These are phyloP conservation scores for Talaromyces sp. DNA, from an alignment of 2,329 filamentous ascomycete genomes.

Conservation along the genomic window DNA sequence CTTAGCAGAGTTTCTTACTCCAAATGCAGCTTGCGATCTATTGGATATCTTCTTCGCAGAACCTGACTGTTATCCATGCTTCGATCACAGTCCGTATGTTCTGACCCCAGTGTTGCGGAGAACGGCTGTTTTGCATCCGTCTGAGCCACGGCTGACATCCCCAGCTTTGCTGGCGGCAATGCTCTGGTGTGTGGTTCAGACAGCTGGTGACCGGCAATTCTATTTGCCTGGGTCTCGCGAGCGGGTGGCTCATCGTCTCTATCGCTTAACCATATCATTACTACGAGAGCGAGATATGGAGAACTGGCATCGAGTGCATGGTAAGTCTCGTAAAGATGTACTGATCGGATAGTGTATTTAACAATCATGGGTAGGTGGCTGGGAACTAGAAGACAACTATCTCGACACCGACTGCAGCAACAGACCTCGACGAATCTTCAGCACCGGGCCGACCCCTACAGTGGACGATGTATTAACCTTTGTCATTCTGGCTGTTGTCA, in stretches of 20 bases:
- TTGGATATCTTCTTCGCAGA: neutral
- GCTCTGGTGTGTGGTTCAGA: conserved; percentile 50
- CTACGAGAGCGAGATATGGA: neutral
- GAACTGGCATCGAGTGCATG: neutral
- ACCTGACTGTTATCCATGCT: neutral
- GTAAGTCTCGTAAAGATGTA: neutral
- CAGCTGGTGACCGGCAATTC: conserved; percentile 45
- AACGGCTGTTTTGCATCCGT: neutral
- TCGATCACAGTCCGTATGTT: neutral
- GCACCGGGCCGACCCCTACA: neutral
- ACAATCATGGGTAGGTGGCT: neutral
- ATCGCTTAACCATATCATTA: neutral
- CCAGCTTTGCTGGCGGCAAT: conserved; percentile 49
- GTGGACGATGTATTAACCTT: neutral
- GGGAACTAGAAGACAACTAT: neutral
- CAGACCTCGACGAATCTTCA: neutral
- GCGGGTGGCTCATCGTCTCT: conserved; percentile 25
- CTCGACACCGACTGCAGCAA: neutral
- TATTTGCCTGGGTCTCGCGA: conserved; percentile 42
- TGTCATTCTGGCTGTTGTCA: conserved; percentile 34
- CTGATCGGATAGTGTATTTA: neutral
- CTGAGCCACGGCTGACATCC: conserved; percentile 29
- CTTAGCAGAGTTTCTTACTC: neutral
- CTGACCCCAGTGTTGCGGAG: neutral
- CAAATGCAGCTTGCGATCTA: neutral